Conservation (phyloP, 1,139 yeast species). For the Debaryomyces nepalensis region DNA sequence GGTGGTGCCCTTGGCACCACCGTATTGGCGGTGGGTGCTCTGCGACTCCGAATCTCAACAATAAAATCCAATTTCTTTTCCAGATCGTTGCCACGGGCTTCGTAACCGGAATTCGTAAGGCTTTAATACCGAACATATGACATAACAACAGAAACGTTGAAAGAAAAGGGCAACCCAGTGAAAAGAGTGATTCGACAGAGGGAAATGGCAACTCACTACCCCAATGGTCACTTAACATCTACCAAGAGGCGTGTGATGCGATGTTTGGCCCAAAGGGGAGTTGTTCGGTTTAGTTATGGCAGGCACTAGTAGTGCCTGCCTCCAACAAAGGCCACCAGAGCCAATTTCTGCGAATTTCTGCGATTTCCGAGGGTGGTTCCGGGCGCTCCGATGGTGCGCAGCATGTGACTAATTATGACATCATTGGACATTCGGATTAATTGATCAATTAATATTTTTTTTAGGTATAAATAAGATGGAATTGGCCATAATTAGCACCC, state of each 20-base stretch:
- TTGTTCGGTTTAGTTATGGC: conserved; percentile 1
- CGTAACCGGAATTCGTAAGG: neutral
- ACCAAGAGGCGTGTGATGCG: too few relatives aligned
- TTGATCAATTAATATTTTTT: conserved; percentile 1
- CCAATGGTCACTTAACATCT: too few relatives aligned
- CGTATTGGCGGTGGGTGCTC: neutral
- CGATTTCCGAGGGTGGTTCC: conserved; percentile 1
- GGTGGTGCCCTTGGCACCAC: neutral
- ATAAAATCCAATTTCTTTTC: neutral
- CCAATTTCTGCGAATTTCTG: too few relatives aligned
- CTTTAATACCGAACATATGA: neutral
- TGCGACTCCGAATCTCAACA: conserved; percentile 1
- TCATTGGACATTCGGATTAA: conserved; percentile 9
- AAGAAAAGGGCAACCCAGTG: neutral
- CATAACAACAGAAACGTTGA: conserved; percentile 3
- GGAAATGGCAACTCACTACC: neutral
- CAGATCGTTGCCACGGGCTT: neutral
- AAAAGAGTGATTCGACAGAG: neutral
- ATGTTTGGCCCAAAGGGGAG: neutral
- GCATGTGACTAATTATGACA: conserved; percentile 11
- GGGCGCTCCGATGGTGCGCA: conserved; percentile 5
- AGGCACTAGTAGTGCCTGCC: conserved; percentile 1
- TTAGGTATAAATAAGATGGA: conserved; percentile 7
- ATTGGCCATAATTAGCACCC: neutral
- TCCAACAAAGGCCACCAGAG: too few relatives aligned